Evolutionary conservation across 2,329 filamentous ascomycete species (phyloP).

Genomic region (Aspergillus clavatus): DNA sequence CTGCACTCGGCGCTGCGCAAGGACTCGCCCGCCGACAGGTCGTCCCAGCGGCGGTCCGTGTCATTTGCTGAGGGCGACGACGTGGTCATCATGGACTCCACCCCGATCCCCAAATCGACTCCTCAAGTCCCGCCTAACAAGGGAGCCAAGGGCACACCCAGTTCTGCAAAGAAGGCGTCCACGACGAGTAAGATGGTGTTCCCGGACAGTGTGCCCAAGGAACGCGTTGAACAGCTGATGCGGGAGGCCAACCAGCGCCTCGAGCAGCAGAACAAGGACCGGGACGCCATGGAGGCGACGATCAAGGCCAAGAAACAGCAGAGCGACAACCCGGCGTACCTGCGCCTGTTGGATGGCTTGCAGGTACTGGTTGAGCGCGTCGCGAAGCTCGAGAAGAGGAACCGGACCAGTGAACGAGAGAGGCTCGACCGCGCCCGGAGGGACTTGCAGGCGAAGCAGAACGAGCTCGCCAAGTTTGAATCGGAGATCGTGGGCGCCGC

Average conservation of each 20-base stretch:
- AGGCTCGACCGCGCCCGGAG: not conserved
- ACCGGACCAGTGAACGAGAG: not conserved
- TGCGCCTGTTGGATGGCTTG: constrained; percentile 1
- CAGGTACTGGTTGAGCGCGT: not conserved
- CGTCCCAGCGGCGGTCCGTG: constrained; percentile 20
- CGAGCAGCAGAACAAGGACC: constrained; percentile 7
- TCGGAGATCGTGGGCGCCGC: no score
- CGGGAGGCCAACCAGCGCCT: constrained; percentile 13
- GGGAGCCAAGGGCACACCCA: constrained; percentile 2
- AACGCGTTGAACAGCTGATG: constrained; percentile 6
- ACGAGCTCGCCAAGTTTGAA: constrained; percentile 11
- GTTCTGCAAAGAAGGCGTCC: constrained; percentile 3
- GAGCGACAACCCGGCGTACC: constrained; percentile 3
- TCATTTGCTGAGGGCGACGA: constrained; percentile 24
- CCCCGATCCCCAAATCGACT: constrained; percentile 8
- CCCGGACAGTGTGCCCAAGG: constrained; percentile 11
- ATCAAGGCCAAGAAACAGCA: constrained; percentile 8
- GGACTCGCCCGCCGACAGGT: constrained; percentile 13
- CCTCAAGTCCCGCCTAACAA: not conserved
- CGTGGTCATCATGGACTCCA: constrained; percentile 6
- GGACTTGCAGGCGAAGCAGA: constrained; percentile 3
- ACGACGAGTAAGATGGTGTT: constrained; percentile 10
- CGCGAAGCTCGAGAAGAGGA: not conserved
- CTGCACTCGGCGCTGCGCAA: constrained; percentile 24
- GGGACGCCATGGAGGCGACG: constrained; percentile 7